Evolutionary conservation across 176 grass and related monocot species (phyloP), one percentile per base, ranked within the genome.

Genomic region (Oryza officinalis): DNA sequence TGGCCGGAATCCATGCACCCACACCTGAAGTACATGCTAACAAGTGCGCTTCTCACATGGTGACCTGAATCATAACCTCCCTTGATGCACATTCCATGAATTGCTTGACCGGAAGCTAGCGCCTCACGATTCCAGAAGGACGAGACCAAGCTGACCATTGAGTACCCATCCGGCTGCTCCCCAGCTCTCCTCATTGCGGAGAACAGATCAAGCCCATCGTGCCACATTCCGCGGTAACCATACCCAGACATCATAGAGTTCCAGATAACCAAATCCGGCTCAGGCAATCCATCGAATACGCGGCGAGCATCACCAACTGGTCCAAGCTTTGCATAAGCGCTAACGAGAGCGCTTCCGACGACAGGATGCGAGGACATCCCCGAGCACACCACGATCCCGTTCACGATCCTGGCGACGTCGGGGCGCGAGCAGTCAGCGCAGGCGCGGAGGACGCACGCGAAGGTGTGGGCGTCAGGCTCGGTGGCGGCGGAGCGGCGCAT

Each of bases 161-260:
- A 83, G 69, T 92, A 92, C 59, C 89, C 89, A 57, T 94, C 92
- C 0, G 82, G 87, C 22, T 54, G 32, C 38, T 85, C 69, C 40
- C 69, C 85, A 31, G 78, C 60, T 72, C 32, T 80, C 67, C 57
- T 79, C 87, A 92, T 87, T 20, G 54, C 37, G 7, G 32, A 80
- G 20, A 94, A 92, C 1, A 92, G 79, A 35, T 85, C 65, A 27
- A 94, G 78, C 31, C 87, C 92, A 52, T 89, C 65, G 8, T 44
- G 30, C 84, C 92, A 94, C 67, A 92, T 75, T 65, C 85, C 82
- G 5, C 46, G 35, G 35, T 94, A 90, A 0, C 89, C 87, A 69
- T 89, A 92, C 6, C 45, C 92, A 8, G 89, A 89, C 47, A 94
- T 86, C 78, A 94, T 89, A 2, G 85, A 84, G 77, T 94, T 94